Percentiles rank a stretch among this genome's conserved stretches.
These are phyloP conservation scores for Paxillus rubicundulus DNA, from an alignment of 768 basidiomycete species.

Conservation along the genomic window DNA sequence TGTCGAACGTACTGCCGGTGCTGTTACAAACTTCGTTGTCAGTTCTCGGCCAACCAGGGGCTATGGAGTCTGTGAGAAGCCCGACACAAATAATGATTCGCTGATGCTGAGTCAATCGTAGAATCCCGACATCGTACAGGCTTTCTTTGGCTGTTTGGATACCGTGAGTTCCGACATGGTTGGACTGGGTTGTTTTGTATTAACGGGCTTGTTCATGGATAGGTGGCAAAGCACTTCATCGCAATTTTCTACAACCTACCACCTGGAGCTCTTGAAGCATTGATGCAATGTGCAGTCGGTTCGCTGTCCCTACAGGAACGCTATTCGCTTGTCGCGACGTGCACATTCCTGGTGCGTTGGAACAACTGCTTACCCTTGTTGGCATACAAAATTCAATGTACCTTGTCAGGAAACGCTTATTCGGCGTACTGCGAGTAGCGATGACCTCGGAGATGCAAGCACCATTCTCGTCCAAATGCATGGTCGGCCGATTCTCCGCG, in stretches of 20 bases:
- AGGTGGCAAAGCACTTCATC: conserved; percentile 60
- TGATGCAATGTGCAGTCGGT: conserved; percentile 67
- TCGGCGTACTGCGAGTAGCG: conserved; percentile 59
- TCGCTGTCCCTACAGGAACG: conserved; percentile 76
- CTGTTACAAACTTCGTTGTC: conserved; percentile 58
- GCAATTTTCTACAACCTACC: conserved; percentile 61
- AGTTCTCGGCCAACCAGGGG: conserved; percentile 52
- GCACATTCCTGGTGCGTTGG: conserved; percentile 72
- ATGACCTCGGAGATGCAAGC: conserved; percentile 57
- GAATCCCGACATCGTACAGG: conserved; percentile 92
- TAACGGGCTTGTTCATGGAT: background rate
- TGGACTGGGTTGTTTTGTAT: background rate
- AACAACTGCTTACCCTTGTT: background rate
- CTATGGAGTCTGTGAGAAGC: conserved; percentile 65
- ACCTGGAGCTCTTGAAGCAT: conserved; percentile 56
- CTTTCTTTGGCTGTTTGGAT: conserved; percentile 83
- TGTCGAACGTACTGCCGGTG: conserved; percentile 52
- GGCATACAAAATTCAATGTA: background rate
- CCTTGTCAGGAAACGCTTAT: conserved; percentile 56
- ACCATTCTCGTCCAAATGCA: conserved; percentile 49
- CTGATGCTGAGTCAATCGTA: conserved; percentile 30
- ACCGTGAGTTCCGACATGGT: conserved; percentile 43
- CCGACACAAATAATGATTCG: background rate
- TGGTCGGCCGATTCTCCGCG: conserved; percentile 69
- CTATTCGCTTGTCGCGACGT: conserved; percentile 80